phyloP scores from a whole-genome alignment of 345 rosid genomes.

The Salix koriyanagi region DNA sequence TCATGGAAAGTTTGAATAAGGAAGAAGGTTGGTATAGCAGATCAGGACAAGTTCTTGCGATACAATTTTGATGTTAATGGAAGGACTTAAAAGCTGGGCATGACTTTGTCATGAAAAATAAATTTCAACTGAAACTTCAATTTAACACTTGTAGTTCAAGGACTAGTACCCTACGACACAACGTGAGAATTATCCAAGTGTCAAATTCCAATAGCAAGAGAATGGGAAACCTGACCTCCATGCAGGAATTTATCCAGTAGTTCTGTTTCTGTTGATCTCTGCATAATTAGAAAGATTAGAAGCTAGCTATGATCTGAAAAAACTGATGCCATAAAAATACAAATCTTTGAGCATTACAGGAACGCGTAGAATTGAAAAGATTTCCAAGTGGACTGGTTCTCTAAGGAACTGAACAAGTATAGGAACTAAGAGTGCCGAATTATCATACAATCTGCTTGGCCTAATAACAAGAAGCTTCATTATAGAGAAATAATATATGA shows the following conservation, averaged over 20 bases:
- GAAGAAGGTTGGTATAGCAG: no score
- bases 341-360: neutral
- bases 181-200: neutral
- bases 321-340: neutral
- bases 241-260: slow-evolving; percentile 78
- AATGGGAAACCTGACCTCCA: slow-evolving; percentile 51
- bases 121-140: neutral
- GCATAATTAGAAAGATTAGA: neutral
- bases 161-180: neutral
- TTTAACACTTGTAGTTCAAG: neutral
- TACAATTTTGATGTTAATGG: neutral
- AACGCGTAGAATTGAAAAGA: neutral
- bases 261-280: slow-evolving; percentile 96
- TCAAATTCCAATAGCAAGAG: neutral
- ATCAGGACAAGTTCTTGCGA: neutral
- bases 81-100: neutral
- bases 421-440: neutral
- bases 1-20: no score
- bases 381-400: neutral
- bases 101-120: neutral
- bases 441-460: neutral
- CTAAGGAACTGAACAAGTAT: neutral
- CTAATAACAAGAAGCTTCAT: neutral
- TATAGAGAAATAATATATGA: neutral
- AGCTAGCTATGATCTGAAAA: slow-evolving; percentile 9